Percentiles rank a stretch among this genome's conserved stretches.
These are phyloP conservation scores for Phialophora macrospora DNA, from an alignment of 2,329 filamentous ascomycete genomes.

Conservation along the genomic window DNA sequence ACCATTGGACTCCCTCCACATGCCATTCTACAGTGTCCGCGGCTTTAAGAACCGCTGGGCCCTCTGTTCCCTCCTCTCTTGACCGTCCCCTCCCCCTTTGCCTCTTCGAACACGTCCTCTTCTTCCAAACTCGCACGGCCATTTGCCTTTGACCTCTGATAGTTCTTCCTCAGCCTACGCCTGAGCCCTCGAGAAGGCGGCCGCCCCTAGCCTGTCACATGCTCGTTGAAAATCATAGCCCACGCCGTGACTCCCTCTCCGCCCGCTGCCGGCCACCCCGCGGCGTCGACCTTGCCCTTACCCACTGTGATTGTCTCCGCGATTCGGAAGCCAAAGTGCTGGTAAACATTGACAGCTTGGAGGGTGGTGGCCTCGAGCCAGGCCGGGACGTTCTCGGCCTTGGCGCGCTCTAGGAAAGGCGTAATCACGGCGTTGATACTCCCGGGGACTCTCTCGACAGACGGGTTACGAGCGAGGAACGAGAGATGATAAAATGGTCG, in stretches of 20 bases:
- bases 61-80: not conserved
- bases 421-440: constrained; percentile 36
- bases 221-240: constrained; percentile 32
- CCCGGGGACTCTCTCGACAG: constrained; percentile 24
- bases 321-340: constrained; percentile 35
- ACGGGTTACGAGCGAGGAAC: constrained; percentile 36
- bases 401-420: constrained; percentile 35
- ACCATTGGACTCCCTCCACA: not conserved
- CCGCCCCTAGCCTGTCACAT: constrained; percentile 19
- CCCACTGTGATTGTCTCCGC: constrained; percentile 34
- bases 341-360: constrained; percentile 34
- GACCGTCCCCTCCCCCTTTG: not conserved
- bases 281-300: constrained; percentile 26
- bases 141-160: not conserved
- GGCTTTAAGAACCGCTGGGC: not conserved
- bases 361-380: constrained; percentile 37
- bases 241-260: constrained; percentile 31
- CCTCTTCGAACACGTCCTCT: constrained; percentile 3
- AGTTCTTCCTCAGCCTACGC: not conserved
- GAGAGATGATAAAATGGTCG: constrained; percentile 36
- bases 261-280: constrained; percentile 30
- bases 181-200: not conserved
- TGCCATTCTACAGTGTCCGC: too few relatives aligned
- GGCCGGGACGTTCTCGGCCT: constrained; percentile 32
- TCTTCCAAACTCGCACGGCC: not conserved